phyloP scores from a whole-genome alignment of 352 stramenopile species.

The Pythium vanterpoolii region DNA sequence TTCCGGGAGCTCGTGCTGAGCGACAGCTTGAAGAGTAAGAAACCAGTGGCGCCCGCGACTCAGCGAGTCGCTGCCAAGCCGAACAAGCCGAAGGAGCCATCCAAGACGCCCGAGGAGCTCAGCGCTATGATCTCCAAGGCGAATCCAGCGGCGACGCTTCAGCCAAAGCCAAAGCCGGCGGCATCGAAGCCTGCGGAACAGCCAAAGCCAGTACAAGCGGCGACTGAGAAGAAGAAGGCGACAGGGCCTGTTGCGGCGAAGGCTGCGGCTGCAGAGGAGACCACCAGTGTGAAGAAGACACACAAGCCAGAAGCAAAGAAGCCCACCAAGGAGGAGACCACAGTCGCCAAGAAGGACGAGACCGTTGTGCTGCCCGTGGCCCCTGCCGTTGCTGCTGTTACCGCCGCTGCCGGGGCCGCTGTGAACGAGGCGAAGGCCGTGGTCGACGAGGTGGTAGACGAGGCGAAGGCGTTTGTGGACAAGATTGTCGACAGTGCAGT shows the following conservation, averaged over 20 bases:
- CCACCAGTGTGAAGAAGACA: constrained; percentile 10
- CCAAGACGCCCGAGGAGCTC: constrained; percentile 41
- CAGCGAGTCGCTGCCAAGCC: constrained; percentile 11
- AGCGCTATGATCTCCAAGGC: constrained; percentile 47
- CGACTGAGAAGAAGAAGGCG: constrained; percentile 2
- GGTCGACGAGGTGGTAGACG: constrained; percentile 25
- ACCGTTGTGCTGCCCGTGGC: constrained; percentile 16
- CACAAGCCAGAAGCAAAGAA: constrained; percentile 2
- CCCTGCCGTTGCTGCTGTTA: constrained; percentile 7
- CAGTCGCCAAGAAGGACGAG: constrained; percentile 32
- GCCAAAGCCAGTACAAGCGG: constrained; percentile 4
- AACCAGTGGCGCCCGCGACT: not conserved
- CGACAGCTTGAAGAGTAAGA: constrained; percentile 18
- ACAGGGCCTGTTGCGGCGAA: constrained; percentile 2
- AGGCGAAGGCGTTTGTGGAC: constrained; percentile 35
- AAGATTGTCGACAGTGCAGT: constrained; percentile 65
- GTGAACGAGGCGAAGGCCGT: constrained; percentile 25
- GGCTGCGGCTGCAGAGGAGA: constrained; percentile 21
- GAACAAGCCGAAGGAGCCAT: constrained; percentile 20
- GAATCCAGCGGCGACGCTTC: constrained; percentile 21
- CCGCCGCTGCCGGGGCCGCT: not conserved
- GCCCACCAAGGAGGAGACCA: constrained; percentile 3
- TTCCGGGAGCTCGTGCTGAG: constrained; percentile 75
- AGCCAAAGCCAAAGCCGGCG: constrained; percentile 8
- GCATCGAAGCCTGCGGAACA: constrained; percentile 17